Evolutionary conservation across 108 stramenopile species (phyloP).

Genomic region (Cyclostephanos invisitatus): DNA sequence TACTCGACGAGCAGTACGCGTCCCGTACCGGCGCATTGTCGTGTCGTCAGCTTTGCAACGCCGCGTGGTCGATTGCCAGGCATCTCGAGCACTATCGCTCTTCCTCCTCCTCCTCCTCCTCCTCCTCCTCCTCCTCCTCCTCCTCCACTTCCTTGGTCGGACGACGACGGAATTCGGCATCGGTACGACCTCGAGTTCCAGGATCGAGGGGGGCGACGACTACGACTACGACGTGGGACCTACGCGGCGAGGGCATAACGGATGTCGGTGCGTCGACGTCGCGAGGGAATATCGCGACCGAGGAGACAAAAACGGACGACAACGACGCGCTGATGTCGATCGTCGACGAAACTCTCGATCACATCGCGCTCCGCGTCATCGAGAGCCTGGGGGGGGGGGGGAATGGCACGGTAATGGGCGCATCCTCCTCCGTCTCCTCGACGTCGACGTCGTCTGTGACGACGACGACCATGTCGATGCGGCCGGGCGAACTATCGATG

Average conservation of each 20-base stretch:
- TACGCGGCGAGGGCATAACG: conserved; percentile 14
- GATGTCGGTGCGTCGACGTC: background rate
- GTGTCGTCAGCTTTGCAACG: conserved; percentile 76
- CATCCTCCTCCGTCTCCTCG: background rate
- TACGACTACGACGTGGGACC: conserved; percentile 29
- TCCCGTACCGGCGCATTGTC: conserved; percentile 39
- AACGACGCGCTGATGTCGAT: background rate
- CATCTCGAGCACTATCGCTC: conserved; percentile 54
- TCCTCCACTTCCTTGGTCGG: too few relatives aligned
- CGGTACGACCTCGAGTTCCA: too few relatives aligned
- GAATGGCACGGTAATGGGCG: background rate
- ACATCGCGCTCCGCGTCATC: conserved; percentile 59
- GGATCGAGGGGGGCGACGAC: conserved; percentile 1
- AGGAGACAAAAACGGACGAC: too few relatives aligned
- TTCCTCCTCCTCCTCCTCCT: too few relatives aligned
- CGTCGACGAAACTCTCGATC: conserved; percentile 56
- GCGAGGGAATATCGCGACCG: too few relatives aligned
- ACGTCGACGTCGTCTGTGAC: background rate
- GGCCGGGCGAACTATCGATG: conserved; percentile 78
- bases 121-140: too few relatives aligned
- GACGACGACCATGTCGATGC: conserved; percentile 21
- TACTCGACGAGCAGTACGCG: conserved; percentile 19
- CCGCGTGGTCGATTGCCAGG: conserved; percentile 79
- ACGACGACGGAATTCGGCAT: conserved; percentile 65
- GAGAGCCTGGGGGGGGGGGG: conserved; percentile 20